Evolutionary conservation across 148 eudicot genomes (phyloP), one percentile per base, ranked within the genome.

Genomic region (Camellia lanceoleosa): DNA sequence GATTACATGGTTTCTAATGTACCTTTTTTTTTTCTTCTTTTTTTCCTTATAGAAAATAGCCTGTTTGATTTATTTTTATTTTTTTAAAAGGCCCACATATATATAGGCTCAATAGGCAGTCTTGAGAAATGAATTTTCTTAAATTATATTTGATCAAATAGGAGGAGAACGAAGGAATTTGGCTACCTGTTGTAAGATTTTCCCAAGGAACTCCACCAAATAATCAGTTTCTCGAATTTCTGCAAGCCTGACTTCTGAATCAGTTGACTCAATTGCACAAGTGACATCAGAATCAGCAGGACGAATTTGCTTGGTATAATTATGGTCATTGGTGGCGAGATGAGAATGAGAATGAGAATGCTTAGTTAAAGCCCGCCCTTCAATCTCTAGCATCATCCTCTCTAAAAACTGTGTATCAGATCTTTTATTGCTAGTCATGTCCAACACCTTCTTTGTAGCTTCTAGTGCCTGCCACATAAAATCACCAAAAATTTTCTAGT

Each of bases 151-250:
- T 5, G 71, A 71, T 30, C 7, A 55, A 43, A 46, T 47, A 71
- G 55, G 11, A 76, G 38, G 69, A 52, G 16, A 63, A 82, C 43
- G 3, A 52, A 71, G 51, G 14, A 62, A 63, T 44, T 30, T 19
- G 58, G 62, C 61, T 66, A 91, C 97, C 92, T 89, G 89, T 85
- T 83, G 91, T 66, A 94, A 89, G 79, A 92, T 87, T 82, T 87
- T 90, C 61, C 99, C 99, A 83, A 96, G 86, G 54, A 83, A 67
- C 82, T 93, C 93, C 84, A 90, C 84, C 87, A 93, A 84, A 73
- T 83, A 78, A 81, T 82, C 89, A 54, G 87, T 88, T 84, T 93
- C 93, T 20, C 89, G 85, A 20, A 86, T 73, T 60, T 79, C 84
- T 56, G 82, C 83, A 46, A 77, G 69, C 30, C 83, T 87, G 66